Base-by-base conservation (phyloP, 441 rosid species). In the Codiaeum variegatum region DNA sequence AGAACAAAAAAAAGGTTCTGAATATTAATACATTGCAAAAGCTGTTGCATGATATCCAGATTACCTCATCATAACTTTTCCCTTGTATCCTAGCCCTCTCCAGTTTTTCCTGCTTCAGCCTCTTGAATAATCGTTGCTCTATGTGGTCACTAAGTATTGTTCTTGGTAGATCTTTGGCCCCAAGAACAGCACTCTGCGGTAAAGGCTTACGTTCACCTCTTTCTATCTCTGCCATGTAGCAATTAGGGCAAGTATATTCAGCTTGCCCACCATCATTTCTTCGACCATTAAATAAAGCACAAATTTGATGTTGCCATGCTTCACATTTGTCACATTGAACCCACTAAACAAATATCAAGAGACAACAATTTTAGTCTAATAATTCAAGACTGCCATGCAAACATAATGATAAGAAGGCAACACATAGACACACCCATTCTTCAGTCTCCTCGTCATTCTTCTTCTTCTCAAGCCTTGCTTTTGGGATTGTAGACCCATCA, bases 301-400 rank as follows among this genome's bases (percentile, higher is more conserved):
- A 96, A 56, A 96, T 96, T 79, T 96, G 99, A 85, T 96, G 99
- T 80, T 96, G 99, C 99, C 99, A 96, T 36, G 98, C 96, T 81
- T 96, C 99, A 81, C 99, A 96, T 75, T 91, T 94, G 86, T 96
- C 99, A 86, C 99, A 96, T 80, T 96, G 99, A 81, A 96, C 99
- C 99, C 99, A 96, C 99, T 96, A 90, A 83, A 81, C 28, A 67
- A 46, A 70, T 23, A 79, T 74, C 47, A 72, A 78, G 62, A 23
- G 52, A 26, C 71, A 71, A 80, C 62, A 61, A 55, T 26, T 65
- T 74, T 63, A 81, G 72, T 70, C 31, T 23, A 67, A 26, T 34
- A 31, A 59, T 66, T 67, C 44, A 44, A 56, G 68, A 77, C 62
- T 19, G 58, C 9, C 55, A 69, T 36, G 58, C 72, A 77, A 77